These are phyloP conservation scores for Pulicaria dysenterica DNA, from an alignment of 129 eudicot species.

Conservation along the genomic window DNA sequence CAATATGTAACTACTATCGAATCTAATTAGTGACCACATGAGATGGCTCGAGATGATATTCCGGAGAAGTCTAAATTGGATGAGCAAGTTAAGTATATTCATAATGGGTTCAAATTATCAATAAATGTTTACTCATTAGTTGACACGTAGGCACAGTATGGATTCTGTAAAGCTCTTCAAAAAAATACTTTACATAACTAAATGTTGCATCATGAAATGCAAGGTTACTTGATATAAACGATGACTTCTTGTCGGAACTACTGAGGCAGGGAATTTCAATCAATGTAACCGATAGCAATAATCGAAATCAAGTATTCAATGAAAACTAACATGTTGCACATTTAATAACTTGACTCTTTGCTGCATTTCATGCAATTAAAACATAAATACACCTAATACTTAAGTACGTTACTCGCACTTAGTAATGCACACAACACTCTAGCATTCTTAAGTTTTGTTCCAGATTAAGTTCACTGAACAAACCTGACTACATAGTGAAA, in stretches of 20 bases:
- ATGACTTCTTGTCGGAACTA: slow-evolving; percentile 7
- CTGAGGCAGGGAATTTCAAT: slow-evolving; percentile 3
- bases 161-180: slow-evolving; percentile 1
- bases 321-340: slow-evolving; percentile 4
- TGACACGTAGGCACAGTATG: not conserved
- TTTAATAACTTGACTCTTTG: slow-evolving; percentile 11
- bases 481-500: not conserved
- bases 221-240: slow-evolving; percentile 19
- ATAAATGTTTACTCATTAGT: not conserved
- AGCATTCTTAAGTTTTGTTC: not conserved
- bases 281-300: not conserved
- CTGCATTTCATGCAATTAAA: not conserved
- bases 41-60: not conserved
- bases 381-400: not conserved
- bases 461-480: not conserved
- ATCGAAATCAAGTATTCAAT: not conserved
- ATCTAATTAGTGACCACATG: slow-evolving; percentile 8
- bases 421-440: not conserved
- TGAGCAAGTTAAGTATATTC: slow-evolving; percentile 1
- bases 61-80: not conserved
- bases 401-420: not conserved
- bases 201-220: slow-evolving; percentile 8
- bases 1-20: not conserved
- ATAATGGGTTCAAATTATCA: not conserved
- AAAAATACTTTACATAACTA: not conserved